Base-by-base conservation (phyloP, 768 basidiomycete genomes). In the Scleroderma bovista region DNA sequence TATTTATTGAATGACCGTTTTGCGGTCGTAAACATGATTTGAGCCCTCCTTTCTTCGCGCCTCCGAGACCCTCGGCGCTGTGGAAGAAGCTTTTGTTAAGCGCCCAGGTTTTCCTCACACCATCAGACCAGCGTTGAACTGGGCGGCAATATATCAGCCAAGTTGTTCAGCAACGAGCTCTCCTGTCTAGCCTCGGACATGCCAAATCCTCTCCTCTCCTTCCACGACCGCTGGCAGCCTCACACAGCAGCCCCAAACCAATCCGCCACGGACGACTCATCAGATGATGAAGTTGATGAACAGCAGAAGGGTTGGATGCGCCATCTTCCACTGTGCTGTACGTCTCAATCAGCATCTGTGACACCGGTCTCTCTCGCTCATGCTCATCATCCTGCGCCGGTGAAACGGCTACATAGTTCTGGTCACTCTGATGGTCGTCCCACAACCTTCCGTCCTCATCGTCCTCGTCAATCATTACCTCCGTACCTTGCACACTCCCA, bases 401-500 rank as follows among this genome's bases (percentile, higher is more conserved):
- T 3, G 31, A 29, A 48, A 13, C 44, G 32, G n/a, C n/a, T n/a
- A n/a, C 9, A 20, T 51, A 81, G 80, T 66, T 15, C 65, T 79
- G 15, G 58, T 89, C 23, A 46, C 74, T 20, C 64, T 88, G 36
- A 77, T 90, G 46, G 62, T 89, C 4, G 76, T 78, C 8, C 88
- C 88, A 9, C 89, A 89, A 33, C 87, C 87, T 1, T 89, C 88
- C 6, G 69, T 83, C 58, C 68, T 90, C 13, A 75, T 79, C 50
- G 69, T 89, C 42, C 77, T 90, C 29, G 72, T 84, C 50, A 75
- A 81, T 54, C 84, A 85, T 59, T 79, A 90, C 61, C 73, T 86
- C 29, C 70, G 72, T 42, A 78, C 77, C 11, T 66, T 81, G 8
- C 68, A 78, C 44, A 67, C 73, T 33, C 72, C 78, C 3, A 40